Conservation (phyloP, 2,329 filamentous ascomycete species). For the Microcyclosporella mali region DNA sequence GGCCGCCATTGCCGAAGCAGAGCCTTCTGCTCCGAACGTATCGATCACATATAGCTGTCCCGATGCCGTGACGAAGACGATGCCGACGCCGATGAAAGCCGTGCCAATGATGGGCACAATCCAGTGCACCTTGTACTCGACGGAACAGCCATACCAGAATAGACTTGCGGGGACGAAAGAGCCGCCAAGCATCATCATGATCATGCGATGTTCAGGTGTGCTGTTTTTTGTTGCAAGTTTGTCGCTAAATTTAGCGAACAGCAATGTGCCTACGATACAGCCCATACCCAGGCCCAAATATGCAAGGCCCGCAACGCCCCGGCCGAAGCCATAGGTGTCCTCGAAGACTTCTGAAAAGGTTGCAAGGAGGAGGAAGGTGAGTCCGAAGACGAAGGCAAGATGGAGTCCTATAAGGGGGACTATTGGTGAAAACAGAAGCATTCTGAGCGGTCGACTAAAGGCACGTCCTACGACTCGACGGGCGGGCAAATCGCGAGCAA, state of each 20-base stretch:
- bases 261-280: slow-evolving; percentile 43
- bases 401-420: slow-evolving; percentile 23
- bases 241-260: slow-evolving; percentile 18
- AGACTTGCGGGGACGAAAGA: slow-evolving; percentile 21
- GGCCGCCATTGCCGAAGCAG: slow-evolving; percentile 45
- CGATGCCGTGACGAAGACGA: slow-evolving; percentile 13
- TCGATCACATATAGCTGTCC: slow-evolving; percentile 39
- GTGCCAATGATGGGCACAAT: slow-evolving; percentile 22
- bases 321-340: slow-evolving; percentile 18
- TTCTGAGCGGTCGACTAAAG: slow-evolving; percentile 21
- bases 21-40: slow-evolving; percentile 41
- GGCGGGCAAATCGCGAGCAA: background rate
- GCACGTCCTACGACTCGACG: slow-evolving; percentile 17
- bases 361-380: slow-evolving; percentile 25
- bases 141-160: slow-evolving; percentile 24
- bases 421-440: slow-evolving; percentile 23
- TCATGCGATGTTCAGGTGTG: slow-evolving; percentile 37
- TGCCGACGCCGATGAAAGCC: slow-evolving; percentile 15
- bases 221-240: slow-evolving; percentile 9
- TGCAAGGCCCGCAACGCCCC: slow-evolving; percentile 21
- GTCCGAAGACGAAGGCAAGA: slow-evolving; percentile 20
- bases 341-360: slow-evolving; percentile 22
- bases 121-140: slow-evolving; percentile 20
- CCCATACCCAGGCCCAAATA: slow-evolving; percentile 37
- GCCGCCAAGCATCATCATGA: slow-evolving; percentile 46